Evolutionary conservation across 495 filamentous ascomycete genomes (phyloP).

Genomic region (Aspergillus wentii): DNA sequence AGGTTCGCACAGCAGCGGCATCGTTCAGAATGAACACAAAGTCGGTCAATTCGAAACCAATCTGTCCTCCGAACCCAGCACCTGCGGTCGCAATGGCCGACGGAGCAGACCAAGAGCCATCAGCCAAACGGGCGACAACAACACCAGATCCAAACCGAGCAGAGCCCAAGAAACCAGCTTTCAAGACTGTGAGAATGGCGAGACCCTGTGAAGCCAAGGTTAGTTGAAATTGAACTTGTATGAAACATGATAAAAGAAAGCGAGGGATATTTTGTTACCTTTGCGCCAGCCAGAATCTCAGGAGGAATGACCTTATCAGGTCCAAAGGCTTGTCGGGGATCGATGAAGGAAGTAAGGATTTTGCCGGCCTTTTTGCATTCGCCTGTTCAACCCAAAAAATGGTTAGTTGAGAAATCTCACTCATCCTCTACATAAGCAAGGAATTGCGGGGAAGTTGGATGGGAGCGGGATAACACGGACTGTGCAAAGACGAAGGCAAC

Average conservation of each 20-base stretch:
- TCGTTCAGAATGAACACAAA: conserved; percentile 99
- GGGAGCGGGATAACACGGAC: conserved; percentile 34
- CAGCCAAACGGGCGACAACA: conserved; percentile 86
- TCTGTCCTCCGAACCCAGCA: conserved; percentile 92
- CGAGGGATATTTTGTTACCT: conserved; percentile 51
- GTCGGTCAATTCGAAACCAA: conserved; percentile 95
- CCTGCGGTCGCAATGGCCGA: conserved; percentile 87
- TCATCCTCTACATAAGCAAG: no score
- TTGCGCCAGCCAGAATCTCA: conserved; percentile 80
- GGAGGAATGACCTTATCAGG: conserved; percentile 98
- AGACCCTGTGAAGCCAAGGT: conserved; percentile 61
- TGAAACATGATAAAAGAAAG: neutral
- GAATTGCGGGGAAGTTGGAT: conserved; percentile 35
- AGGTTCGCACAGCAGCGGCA: conserved; percentile 82
- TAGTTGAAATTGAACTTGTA: conserved; percentile 1
- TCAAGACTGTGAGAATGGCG: conserved; percentile 89
- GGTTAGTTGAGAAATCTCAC: conserved; percentile 21
- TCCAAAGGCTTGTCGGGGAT: conserved; percentile 89
- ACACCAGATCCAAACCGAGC: conserved; percentile 89
- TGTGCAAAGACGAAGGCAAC: conserved; percentile 59
- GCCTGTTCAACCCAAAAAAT: conserved; percentile 38
- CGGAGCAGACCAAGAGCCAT: conserved; percentile 92
- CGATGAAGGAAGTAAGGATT: conserved; percentile 91
- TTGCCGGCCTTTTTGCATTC: conserved; percentile 90
- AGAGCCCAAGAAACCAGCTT: conserved; percentile 92